A percentile compares a stretch with the other conserved stretches of the same genome.
phyloP scores from a whole-genome alignment of 2,329 filamentous ascomycete genomes.

The Claviceps pusilla region DNA sequence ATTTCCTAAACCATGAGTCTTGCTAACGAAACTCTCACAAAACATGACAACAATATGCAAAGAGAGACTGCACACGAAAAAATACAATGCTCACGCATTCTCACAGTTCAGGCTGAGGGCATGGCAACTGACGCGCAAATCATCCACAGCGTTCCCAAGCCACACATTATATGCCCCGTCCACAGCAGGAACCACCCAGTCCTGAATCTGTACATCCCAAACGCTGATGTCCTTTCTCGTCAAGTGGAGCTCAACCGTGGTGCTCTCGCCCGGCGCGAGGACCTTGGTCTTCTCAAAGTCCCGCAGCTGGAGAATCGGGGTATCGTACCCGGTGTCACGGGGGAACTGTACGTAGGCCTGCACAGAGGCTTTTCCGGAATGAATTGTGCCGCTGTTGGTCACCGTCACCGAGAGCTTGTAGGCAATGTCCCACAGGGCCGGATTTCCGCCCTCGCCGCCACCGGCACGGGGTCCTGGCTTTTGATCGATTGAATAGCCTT shows the following conservation, averaged over 20 bases:
- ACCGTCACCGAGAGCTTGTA: constrained; percentile 31
- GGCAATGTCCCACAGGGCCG: constrained; percentile 41
- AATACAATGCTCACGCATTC: neutral
- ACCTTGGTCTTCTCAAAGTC: constrained; percentile 54
- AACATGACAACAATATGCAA: neutral
- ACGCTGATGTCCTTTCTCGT: constrained; percentile 58
- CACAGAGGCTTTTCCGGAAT: constrained; percentile 29
- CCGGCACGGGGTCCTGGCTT: constrained; percentile 40
- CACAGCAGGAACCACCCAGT: constrained; percentile 42
- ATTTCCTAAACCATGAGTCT: no score
- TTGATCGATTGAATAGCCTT: constrained; percentile 43
- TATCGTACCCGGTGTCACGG: constrained; percentile 32
- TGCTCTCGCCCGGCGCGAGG: constrained; percentile 37
- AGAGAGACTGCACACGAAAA: no score
- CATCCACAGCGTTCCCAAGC: constrained; percentile 25
- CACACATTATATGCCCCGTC: constrained; percentile 24
- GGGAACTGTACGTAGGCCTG: constrained; percentile 34
- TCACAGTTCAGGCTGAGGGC: constrained; percentile 17
- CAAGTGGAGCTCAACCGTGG: constrained; percentile 40
- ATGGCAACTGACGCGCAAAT: constrained; percentile 17
- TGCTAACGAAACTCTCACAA: neutral
- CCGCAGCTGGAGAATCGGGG: constrained; percentile 51
- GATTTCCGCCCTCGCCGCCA: constrained; percentile 55
- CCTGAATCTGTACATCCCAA: constrained; percentile 53
- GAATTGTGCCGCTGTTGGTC: constrained; percentile 34